Evolutionary conservation across 2,329 filamentous ascomycete genomes (phyloP).

Genomic region (Hymenoscyphus salicellus): DNA sequence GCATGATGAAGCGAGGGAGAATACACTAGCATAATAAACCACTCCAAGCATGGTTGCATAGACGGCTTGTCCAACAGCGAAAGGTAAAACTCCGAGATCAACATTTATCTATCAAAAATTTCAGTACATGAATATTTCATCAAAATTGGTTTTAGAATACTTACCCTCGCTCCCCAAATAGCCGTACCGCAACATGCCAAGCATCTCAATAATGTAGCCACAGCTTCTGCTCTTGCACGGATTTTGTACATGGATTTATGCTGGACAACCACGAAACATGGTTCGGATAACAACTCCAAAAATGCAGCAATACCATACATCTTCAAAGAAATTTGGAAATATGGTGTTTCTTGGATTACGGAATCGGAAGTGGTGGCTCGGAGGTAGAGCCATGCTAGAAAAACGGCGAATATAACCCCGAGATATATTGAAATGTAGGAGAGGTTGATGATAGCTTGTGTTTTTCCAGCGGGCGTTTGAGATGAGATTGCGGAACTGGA

Average conservation of each 20-base stretch:
- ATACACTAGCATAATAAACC: conserved; percentile 67
- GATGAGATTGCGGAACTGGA: conserved; percentile 23
- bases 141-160: neutral
- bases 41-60: conserved; percentile 68
- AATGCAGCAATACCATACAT: conserved; percentile 57
- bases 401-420: conserved; percentile 61
- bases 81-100: conserved; percentile 76
- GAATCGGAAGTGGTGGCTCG: conserved; percentile 48
- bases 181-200: conserved; percentile 69
- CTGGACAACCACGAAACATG: conserved; percentile 84
- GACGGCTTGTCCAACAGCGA: conserved; percentile 79
- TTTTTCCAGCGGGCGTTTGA: conserved; percentile 38
- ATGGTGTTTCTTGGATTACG: conserved; percentile 55
- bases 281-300: conserved; percentile 80
- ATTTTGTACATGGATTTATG: conserved; percentile 75
- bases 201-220: conserved; percentile 76
- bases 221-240: conserved; percentile 78
- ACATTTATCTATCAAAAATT: conserved; percentile 32
- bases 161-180: conserved; percentile 53
- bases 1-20: conserved; percentile 50
- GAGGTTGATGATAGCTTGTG: conserved; percentile 82
- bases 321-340: conserved; percentile 54
- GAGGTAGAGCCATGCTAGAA: conserved; percentile 67
- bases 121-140: neutral
- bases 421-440: conserved; percentile 74